Conservation (phyloP, 192 early-diverging fungal genomes). For the Glomus cerebriforme region DNA sequence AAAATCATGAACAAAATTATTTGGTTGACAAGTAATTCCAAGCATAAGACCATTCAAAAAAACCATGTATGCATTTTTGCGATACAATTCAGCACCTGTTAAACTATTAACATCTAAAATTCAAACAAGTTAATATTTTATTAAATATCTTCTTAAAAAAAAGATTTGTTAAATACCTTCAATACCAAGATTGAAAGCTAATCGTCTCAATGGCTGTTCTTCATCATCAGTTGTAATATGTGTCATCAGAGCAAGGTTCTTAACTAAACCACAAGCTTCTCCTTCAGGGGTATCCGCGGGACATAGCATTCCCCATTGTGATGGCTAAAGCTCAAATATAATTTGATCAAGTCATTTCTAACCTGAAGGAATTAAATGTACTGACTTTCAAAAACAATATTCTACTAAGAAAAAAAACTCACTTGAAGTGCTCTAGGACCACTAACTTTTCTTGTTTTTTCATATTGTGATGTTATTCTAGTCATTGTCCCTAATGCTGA, state of each 20-base stretch:
- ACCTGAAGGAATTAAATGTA: background rate
- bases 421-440: constrained; percentile 93
- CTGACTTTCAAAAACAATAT: background rate
- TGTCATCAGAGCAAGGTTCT: constrained; percentile 97
- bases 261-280: constrained; percentile 95
- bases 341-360: constrained; percentile 4
- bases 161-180: constrained; percentile 51
- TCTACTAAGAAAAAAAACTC: background rate
- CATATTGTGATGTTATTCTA: constrained; percentile 93
- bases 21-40: constrained; percentile 81
- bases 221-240: constrained; percentile 97
- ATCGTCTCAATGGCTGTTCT: constrained; percentile 72
- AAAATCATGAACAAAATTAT: constrained; percentile 85
- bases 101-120: constrained; percentile 78
- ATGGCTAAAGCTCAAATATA: constrained; percentile 55
- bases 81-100: constrained; percentile 86
- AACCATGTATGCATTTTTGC: constrained; percentile 77
- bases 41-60: constrained; percentile 94
- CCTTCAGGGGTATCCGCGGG: constrained; percentile 98
- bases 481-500: constrained; percentile 98
- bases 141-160: no score
- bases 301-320: constrained; percentile 98
- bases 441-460: constrained; percentile 97
- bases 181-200: constrained; percentile 86
- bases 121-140: background rate